phyloP scores from a whole-genome alignment of 140 eudicot species.

The Eryngium alpinum region DNA sequence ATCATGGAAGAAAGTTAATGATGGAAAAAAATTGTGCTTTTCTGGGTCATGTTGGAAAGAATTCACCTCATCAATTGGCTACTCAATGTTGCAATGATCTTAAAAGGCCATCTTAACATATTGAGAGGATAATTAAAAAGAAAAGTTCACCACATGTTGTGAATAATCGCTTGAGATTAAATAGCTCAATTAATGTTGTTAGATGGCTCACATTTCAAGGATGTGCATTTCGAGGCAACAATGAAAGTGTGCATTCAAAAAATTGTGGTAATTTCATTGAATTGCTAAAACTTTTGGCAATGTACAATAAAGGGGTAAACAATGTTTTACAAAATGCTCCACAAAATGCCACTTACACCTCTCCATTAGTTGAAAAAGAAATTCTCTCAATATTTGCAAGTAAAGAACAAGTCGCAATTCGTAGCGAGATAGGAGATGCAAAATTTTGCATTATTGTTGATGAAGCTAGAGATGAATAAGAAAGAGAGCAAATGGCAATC shows the following conservation, averaged over 20 bases:
- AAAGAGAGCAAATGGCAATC: background rate
- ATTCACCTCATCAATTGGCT: background rate
- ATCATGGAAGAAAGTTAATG: background rate
- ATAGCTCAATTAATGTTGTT: background rate
- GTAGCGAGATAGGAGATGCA: background rate
- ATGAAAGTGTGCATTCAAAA: background rate
- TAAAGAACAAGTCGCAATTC: background rate
- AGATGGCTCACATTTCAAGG: background rate
- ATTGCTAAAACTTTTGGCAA: background rate
- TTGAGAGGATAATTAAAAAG: background rate
- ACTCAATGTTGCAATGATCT: background rate
- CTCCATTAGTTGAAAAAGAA: background rate
- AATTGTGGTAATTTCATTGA: background rate
- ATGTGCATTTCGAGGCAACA: background rate
- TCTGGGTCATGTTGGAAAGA: background rate
- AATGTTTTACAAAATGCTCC: background rate
- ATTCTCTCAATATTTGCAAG: background rate
- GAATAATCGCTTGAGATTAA: background rate
- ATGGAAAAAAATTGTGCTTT: background rate
- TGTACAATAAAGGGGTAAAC: background rate
- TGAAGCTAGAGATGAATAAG: slow-evolving; percentile 10
- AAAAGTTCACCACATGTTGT: background rate
- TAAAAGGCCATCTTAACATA: background rate
- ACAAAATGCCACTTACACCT: background rate
- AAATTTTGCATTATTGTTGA: slow-evolving; percentile 11